Percentiles rank a stretch among this genome's conserved stretches.
phyloP scores from a whole-genome alignment of 768 basidiomycete genomes.

The Xerocomus potaroensis region DNA sequence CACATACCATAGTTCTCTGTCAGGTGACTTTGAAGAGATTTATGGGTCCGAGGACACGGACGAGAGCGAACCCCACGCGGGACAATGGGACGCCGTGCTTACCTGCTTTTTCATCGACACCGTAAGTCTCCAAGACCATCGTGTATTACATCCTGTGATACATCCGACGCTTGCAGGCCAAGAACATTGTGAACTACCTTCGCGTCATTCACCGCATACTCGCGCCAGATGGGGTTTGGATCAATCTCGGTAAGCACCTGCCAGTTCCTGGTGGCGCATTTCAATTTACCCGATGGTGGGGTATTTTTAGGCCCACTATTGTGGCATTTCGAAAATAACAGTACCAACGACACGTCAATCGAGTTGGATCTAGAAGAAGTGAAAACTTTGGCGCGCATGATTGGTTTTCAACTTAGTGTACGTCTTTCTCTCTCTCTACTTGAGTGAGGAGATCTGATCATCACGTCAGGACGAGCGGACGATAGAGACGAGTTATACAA shows the following conservation, averaged over 20 bases:
- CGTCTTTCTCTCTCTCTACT: slow-evolving; percentile 22
- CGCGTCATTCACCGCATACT: slow-evolving; percentile 82
- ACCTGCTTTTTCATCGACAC: slow-evolving; percentile 99
- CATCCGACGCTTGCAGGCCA: slow-evolving; percentile 50
- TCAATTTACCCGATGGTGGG: no score
- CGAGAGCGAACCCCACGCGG: slow-evolving; percentile 62
- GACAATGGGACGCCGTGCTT: slow-evolving; percentile 82
- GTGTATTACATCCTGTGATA: background rate
- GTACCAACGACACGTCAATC: slow-evolving; percentile 71
- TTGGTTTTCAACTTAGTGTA: slow-evolving; percentile 84
- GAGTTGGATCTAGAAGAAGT: slow-evolving; percentile 91
- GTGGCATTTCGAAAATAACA: slow-evolving; percentile 98
- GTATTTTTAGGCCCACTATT: slow-evolving; percentile 76
- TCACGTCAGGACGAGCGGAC: slow-evolving; percentile 76
- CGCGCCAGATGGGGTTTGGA: slow-evolving; percentile 85
- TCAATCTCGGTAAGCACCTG: slow-evolving; percentile 77
- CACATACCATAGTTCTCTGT: background rate
- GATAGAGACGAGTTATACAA: slow-evolving; percentile 84
- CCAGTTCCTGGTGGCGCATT: no score
- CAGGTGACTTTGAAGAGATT: slow-evolving; percentile 91
- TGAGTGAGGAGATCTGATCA: background rate
- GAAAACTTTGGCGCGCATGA: slow-evolving; percentile 60
- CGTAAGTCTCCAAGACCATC: slow-evolving; percentile 37
- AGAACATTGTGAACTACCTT: slow-evolving; percentile 88
- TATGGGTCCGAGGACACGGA: slow-evolving; percentile 58